Conservation (phyloP, 345 rosid genomes). For the Dipteronia dyeriana region DNA sequence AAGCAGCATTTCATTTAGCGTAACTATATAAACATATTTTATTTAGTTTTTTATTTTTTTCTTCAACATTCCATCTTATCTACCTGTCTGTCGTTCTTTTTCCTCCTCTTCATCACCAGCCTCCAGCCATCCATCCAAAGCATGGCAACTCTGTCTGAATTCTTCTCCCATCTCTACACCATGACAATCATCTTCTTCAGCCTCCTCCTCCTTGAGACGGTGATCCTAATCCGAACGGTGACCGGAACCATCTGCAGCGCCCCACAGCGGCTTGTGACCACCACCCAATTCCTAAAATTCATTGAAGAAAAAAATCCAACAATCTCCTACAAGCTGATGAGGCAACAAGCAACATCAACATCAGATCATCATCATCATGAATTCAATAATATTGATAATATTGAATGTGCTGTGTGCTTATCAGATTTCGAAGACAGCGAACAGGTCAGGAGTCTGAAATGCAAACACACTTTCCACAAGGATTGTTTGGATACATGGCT, state of each 20-base stretch:
- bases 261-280: constrained; percentile 19
- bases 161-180: constrained; percentile 31
- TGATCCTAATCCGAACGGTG: constrained; percentile 29
- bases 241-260: constrained; percentile 8
- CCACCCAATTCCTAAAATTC: constrained; percentile 36
- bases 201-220: constrained; percentile 33
- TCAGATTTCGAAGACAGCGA: constrained; percentile 46
- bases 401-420: constrained; percentile 47
- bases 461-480: constrained; percentile 52
- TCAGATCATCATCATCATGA: not conserved
- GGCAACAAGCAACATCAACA: not conserved
- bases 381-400: not conserved
- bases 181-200: constrained; percentile 34
- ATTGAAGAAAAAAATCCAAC: constrained; percentile 44
- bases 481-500: constrained; percentile 57
- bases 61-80: not conserved
- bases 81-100: not conserved
- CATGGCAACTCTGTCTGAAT: constrained; percentile 39
- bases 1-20: too few relatives aligned
- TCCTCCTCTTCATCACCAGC: not conserved
- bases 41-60: too few relatives aligned
- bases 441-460: constrained; percentile 36
- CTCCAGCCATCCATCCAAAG: not conserved
- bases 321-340: constrained; percentile 15
- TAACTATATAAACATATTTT: too few relatives aligned